A percentile compares a stretch with the other conserved stretches of the same genome.
Conservation (phyloP, 805 yeast genomes). For the Ogataea parapolymorpha region DNA sequence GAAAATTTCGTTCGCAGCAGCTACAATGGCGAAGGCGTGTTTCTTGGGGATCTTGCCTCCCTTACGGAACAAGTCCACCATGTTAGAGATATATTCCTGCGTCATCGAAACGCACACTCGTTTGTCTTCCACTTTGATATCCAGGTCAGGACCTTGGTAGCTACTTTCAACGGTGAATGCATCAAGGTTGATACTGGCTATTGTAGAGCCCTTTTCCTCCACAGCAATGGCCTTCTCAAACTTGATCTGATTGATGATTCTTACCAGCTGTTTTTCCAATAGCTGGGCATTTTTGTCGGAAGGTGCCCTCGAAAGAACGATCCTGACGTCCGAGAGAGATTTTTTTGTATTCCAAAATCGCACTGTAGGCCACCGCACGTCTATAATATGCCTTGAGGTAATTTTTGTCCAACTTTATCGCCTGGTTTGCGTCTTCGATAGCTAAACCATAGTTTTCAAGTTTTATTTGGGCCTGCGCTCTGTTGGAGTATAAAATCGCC, state of each 20-base stretch:
- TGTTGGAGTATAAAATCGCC: conserved; percentile 70
- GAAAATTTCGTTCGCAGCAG: conserved; percentile 65
- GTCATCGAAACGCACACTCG: conserved; percentile 40
- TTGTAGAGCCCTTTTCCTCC: conserved; percentile 51
- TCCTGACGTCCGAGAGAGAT: conserved; percentile 66
- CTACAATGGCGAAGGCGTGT: conserved; percentile 78
- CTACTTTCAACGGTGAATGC: conserved; percentile 47
- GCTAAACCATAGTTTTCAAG: conserved; percentile 86
- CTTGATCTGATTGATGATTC: conserved; percentile 65
- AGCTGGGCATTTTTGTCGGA: conserved; percentile 63
- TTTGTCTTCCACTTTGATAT: conserved; percentile 34
- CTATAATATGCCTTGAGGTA: conserved; percentile 83
- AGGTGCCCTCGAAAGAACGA: conserved; percentile 61
- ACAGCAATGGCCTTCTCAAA: conserved; percentile 85
- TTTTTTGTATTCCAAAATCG: conserved; percentile 72
- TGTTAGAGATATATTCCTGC: conserved; percentile 55
- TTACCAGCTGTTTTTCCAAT: conserved; percentile 59
- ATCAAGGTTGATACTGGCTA: conserved; percentile 46
- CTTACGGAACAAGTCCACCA: conserved; percentile 67
- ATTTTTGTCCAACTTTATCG: conserved; percentile 62
- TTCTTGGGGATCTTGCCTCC: conserved; percentile 77
- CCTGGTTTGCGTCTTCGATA: conserved; percentile 68
- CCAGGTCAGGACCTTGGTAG: conserved; percentile 58
- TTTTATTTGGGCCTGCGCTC: conserved; percentile 88
- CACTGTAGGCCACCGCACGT: conserved; percentile 77